Evolutionary conservation across 2,329 filamentous ascomycete species (phyloP), one percentile per base, ranked within the genome.

Genomic region (Neofusicoccum parvum): DNA sequence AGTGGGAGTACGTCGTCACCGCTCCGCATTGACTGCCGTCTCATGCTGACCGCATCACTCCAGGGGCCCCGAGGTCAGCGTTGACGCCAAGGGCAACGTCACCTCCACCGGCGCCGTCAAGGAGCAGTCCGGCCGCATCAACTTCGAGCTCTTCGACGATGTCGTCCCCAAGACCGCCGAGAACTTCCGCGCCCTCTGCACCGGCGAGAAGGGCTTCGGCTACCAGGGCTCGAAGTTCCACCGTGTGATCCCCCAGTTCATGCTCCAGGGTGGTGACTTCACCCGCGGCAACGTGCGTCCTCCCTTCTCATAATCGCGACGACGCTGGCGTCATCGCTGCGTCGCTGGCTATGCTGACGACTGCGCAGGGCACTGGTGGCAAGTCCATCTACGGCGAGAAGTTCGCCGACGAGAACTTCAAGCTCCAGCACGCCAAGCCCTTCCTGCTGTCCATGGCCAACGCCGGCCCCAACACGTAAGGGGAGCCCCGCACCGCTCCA

Each of bases 241-340:
- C 87, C 92, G 93, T 74, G 90, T 97, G 81, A 96, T 96, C 81
- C 91, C 91, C 73, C 80, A 92, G 66, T 96, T 96, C 87, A 96
- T 96, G 93, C 90, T 96, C 74, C 93, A 96, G 87, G 93, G 92
- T 80, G 92, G 92, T 87, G 92, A 96, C 87, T 96, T 96, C 85
- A 96, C 92, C 82, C 91, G 91, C 78, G 88, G 89, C 78, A 95
- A 96, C 82, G 93, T 96, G 85, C 80, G 91, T 82, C 50, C 37
- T 50, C 43, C 41, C 32, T 53, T 36, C 37, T 45, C 51, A 43
- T 45, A 50, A 41, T 20, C 3, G 32, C 45, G 36, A 48, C 17
- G 51, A 43, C 43, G 37, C 46, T 64, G 32, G 23, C 49, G 39
- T 45, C 53, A 64, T 62, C 37, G 20, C 41, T 43, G 49, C 53